Base-by-base conservation (phyloP, 768 basidiomycete genomes). In the Russula foetens region DNA sequence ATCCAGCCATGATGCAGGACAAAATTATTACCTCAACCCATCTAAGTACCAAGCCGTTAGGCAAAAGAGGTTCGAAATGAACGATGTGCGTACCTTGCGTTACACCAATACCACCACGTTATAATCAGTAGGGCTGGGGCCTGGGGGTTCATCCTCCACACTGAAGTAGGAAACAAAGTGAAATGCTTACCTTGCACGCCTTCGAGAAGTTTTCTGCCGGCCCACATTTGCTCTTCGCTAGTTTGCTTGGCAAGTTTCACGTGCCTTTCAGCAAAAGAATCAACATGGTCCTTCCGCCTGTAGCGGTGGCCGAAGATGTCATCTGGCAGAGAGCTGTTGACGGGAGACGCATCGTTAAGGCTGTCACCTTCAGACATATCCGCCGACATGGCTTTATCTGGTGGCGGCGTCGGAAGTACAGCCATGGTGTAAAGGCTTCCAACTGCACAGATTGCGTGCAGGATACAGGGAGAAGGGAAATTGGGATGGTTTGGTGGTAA, bases 391-490 rank as follows among this genome's bases (percentile, higher is more conserved):
- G 80, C 74, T 19, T 55, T 62, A 23, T 63, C 51, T 23, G 79
- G 79, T 33, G 77, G 71, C 2, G 84, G 81, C 23, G 82, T 79
- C 4, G 80, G 82, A 12, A 79, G 75, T 3, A 86, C 81, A 3
- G 82, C 84, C 17, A 84, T 83, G 1, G 88, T 90, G 65, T 90
- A 91, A 23, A 86, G 73, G 59, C 88, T 85, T 17, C 87, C 85
- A 38, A 86, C 77, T 2, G 90, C 91, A 71, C 90, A 92, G 52
- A 95, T 88, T n/a, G 90, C 89, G 68, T 95, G 92, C 0, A 95
- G 78, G 43, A 92, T 72, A 9, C 85, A 79, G 7, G 79, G 69
- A 33, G 80, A 77, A 8, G 92, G 92, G 67, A 92, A 95, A 58
- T 84, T 82, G 4, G 83, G 79, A 64, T 90, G 86, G 24, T 75